Conservation (phyloP, 2,329 filamentous ascomycete species). For the Penicillium fuscoglaucum region DNA sequence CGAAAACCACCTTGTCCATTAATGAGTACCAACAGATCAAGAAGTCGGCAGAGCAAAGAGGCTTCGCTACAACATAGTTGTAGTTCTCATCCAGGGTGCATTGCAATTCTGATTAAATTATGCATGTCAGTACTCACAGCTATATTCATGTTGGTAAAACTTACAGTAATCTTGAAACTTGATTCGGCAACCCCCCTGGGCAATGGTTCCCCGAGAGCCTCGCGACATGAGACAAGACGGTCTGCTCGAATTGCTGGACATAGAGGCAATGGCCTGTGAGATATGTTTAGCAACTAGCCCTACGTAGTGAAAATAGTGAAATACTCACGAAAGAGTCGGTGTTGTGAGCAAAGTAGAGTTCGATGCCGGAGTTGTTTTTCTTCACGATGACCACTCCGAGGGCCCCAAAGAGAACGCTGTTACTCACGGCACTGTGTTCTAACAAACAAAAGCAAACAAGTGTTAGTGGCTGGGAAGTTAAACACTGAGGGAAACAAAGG, state of each 20-base stretch:
- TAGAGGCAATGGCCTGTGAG: constrained; percentile 72
- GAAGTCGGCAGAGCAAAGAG: neutral
- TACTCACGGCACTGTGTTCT: constrained; percentile 76
- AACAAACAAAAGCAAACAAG: neutral
- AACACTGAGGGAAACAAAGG: neutral
- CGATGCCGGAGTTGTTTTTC: constrained; percentile 72
- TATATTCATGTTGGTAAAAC: neutral
- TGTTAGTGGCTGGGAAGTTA: constrained; percentile 1
- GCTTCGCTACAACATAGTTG: neutral
- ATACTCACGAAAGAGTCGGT: constrained; percentile 71
- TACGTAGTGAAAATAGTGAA: neutral
- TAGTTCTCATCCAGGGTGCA: neutral
- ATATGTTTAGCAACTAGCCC: constrained; percentile 5
- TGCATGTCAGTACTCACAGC: neutral
- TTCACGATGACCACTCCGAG: constrained; percentile 92
- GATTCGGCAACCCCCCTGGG: constrained; percentile 43
- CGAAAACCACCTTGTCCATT: neutral
- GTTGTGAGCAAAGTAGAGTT: constrained; percentile 93
- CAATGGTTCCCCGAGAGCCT: constrained; percentile 53
- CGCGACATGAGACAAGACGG: constrained; percentile 89
- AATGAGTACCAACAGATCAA: neutral
- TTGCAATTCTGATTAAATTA: neutral
- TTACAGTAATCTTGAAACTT: neutral
- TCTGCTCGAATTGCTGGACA: constrained; percentile 73
- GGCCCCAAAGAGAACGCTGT: constrained; percentile 78